Percentiles rank a stretch among this genome's conserved stretches.
phyloP scores from a whole-genome alignment of 2,329 filamentous ascomycete genomes.

The Venturia asperata region DNA sequence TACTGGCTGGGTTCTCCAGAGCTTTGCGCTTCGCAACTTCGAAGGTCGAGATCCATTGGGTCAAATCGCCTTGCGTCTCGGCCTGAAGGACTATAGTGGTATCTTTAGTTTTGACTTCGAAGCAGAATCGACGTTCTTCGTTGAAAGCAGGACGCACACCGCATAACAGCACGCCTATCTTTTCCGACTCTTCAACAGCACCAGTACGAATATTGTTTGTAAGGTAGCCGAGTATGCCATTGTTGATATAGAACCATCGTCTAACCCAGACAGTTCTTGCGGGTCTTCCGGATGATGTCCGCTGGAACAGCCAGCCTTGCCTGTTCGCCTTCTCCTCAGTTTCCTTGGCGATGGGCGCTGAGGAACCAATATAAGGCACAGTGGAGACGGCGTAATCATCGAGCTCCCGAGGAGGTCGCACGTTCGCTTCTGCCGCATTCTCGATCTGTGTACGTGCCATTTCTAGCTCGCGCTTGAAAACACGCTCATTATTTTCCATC shows the following conservation, averaged over 20 bases:
- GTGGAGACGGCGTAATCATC: conserved; percentile 89
- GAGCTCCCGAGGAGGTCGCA: conserved; percentile 80
- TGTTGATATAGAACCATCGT: conserved; percentile 91
- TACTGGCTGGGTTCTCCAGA: conserved; percentile 61
- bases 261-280: conserved; percentile 83
- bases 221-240: conserved; percentile 93
- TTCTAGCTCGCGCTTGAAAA: conserved; percentile 76
- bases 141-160: conserved; percentile 84
- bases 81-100: conserved; percentile 83
- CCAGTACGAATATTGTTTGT: conserved; percentile 64
- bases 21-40: conserved; percentile 91
- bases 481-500: conserved; percentile 81
- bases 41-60: conserved; percentile 89
- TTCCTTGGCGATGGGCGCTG: conserved; percentile 39
- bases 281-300: conserved; percentile 77
- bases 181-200: conserved; percentile 90
- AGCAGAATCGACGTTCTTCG: conserved; percentile 93
- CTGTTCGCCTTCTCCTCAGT: conserved; percentile 63
- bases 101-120: conserved; percentile 97
- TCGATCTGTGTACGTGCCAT: conserved; percentile 74
- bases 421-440: conserved; percentile 61
- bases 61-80: conserved; percentile 86
- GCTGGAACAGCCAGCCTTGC: conserved; percentile 88
- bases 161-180: conserved; percentile 90
- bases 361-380: conserved; percentile 74